Base-by-base conservation (phyloP, 2,329 filamentous ascomycete species). In the Fusarium dlaminii region DNA sequence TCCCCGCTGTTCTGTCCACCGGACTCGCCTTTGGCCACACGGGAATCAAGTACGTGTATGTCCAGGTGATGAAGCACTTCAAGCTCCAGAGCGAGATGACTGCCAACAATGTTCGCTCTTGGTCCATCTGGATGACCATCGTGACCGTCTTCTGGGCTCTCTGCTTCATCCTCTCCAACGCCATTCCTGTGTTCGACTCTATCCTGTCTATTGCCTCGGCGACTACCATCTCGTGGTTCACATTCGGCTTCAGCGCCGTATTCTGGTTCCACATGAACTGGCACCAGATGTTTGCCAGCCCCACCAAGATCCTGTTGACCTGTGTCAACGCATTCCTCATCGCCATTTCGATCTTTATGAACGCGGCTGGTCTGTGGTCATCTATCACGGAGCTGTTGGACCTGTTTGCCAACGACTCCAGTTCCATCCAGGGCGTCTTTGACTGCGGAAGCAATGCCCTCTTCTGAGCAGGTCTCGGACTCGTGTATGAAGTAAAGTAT, bases 211-310 rank as follows among this genome's bases (percentile, higher is more conserved):
- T 83, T 46, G 79, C 81, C 30, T 81, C 80, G 9, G 81, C 82
- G 20, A 81, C 80, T 34, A 80, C 81, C 67, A 79, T 82, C 56
- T 80, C 81, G 1, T 83, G 81, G 81, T 82, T 81, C 71, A 82
- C 81, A 34, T 82, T 82, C 73, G 81, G 81, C 59, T 77, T 82
- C 75, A 79, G 77, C 57, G 80, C 74, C 67, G 72, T 82, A 48
- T 81, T 81, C 66, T 82, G 81, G 81, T 79, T 82, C 75, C 79
- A 81, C 74, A 77, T 81, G 66, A 82, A 83, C 78, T 81, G 80
- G 80, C 72, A 79, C 54, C 66, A 77, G 46, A 76, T 78, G 56
- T 80, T 81, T 52, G 74, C 55, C 54, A 74, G 62, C 62, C 75
- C 73, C 77, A 77, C 68, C 58, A 82, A 81, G 67, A 82, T 78